Conservation (phyloP, 768 basidiomycete species). For the Amanita pallidorosea region DNA sequence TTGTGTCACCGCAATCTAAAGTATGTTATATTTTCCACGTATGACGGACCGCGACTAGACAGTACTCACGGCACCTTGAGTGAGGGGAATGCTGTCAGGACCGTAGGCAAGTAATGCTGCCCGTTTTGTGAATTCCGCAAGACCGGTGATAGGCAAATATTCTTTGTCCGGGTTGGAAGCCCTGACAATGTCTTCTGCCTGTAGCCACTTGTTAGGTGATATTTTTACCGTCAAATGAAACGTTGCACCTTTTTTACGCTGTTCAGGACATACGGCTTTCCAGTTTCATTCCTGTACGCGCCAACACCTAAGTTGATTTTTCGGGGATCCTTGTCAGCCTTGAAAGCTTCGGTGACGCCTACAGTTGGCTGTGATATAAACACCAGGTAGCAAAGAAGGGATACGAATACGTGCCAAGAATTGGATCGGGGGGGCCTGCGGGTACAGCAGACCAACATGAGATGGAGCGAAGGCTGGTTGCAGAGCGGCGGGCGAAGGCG, state of each 20-base stretch:
- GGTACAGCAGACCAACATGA: slow-evolving; percentile 79
- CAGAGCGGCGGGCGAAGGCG: slow-evolving; percentile 40
- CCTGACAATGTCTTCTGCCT: slow-evolving; percentile 73
- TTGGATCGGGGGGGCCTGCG: slow-evolving; percentile 87
- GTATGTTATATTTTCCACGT: slow-evolving; percentile 6
- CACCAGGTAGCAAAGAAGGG: not conserved
- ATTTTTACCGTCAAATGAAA: not conserved
- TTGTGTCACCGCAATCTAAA: slow-evolving; percentile 77
- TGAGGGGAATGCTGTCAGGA: slow-evolving; percentile 60
- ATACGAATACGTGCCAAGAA: slow-evolving; percentile 50
- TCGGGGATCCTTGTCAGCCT: slow-evolving; percentile 81
- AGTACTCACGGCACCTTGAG: slow-evolving; percentile 56
- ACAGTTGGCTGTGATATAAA: slow-evolving; percentile 4
- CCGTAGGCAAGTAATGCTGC: slow-evolving; percentile 92
- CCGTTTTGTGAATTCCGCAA: slow-evolving; percentile 73
- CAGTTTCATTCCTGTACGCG: slow-evolving; percentile 87
- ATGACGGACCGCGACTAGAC: slow-evolving; percentile 3
- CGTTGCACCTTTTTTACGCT: slow-evolving; percentile 71
- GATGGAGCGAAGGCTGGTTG: slow-evolving; percentile 30
- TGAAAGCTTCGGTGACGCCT: slow-evolving; percentile 94
- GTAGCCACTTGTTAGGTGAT: slow-evolving; percentile 7
- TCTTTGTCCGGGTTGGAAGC: slow-evolving; percentile 78
- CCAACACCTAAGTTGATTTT: slow-evolving; percentile 99
- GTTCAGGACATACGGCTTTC: slow-evolving; percentile 89
- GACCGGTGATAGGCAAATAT: slow-evolving; percentile 92